Percentiles rank a stretch among this genome's conserved stretches.
phyloP scores from a whole-genome alignment of 495 filamentous ascomycete species.

The Cudoniella acicularis region DNA sequence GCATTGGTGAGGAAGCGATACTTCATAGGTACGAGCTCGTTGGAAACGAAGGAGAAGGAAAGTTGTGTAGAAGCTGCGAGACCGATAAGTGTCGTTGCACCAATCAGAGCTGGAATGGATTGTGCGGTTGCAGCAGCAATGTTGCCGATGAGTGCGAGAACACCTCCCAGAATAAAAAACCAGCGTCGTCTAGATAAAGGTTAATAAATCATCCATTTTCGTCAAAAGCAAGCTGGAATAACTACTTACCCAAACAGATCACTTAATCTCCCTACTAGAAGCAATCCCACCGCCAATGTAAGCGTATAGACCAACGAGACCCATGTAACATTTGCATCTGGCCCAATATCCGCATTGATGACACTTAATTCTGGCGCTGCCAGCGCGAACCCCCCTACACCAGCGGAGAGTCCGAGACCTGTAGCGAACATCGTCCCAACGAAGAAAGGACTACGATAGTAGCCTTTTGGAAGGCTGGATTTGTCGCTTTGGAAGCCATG shows the following conservation, averaged over 20 bases:
- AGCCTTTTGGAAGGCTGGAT: slow-evolving; percentile 1
- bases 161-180: slow-evolving; percentile 40
- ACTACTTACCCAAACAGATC: slow-evolving; percentile 46
- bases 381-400: slow-evolving; percentile 2
- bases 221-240: too few relatives aligned
- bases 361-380: background rate
- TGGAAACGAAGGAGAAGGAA: slow-evolving; percentile 10
- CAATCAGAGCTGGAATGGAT: slow-evolving; percentile 40
- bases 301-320: slow-evolving; percentile 33
- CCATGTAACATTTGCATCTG: slow-evolving; percentile 33
- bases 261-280: slow-evolving; percentile 22
- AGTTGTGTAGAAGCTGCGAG: slow-evolving; percentile 29
- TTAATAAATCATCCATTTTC: too few relatives aligned
- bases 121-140: slow-evolving; percentile 41
- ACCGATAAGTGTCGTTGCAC: slow-evolving; percentile 26
- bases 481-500: background rate
- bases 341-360: slow-evolving; percentile 32
- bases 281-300: slow-evolving; percentile 24
- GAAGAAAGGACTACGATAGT: slow-evolving; percentile 2
- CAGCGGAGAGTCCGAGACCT: background rate
- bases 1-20: slow-evolving; percentile 1
- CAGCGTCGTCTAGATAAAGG: slow-evolving; percentile 33
- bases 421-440: background rate
- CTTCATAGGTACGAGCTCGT: slow-evolving; percentile 8
- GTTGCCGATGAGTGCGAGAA: slow-evolving; percentile 39